Evolutionary conservation across 192 early-diverging fungal genomes (phyloP), one percentile per base, ranked within the genome.

Genomic region (Coemansia sp.): DNA sequence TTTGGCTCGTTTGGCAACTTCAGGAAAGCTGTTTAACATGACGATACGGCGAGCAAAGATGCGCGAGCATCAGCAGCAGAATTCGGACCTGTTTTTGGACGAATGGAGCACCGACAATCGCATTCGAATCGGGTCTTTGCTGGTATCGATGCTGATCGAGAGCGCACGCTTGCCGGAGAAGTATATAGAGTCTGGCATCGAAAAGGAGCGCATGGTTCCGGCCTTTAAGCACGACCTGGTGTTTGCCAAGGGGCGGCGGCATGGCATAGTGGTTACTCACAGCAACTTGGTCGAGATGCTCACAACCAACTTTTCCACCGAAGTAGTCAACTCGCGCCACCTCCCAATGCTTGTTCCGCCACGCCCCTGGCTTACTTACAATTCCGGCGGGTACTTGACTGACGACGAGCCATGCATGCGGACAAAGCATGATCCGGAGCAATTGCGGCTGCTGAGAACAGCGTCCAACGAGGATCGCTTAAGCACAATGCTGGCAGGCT

Each of bases 261-360:
- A 82, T 20, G 93, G 93, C 17, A 76, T 94, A 6, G 84, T 98
- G 56, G 68, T 69, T 26, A 69, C 85, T n/a, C 81, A 90, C 58
- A 80, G 67, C 46, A 67, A 71, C 10, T 81, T 96, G 40, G 74
- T 84, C 5, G 85, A 93, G 50, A 64, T 90, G 44, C 71, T 96
- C 15, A 67, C 83, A 21, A 63, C 51, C 16, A 82, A 86, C 32
- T 76, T 82, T 12, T 59, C 88, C 15, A 69, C 78, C 10, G 80
- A 78, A 16, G 74, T 76, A 9, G 64, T 93, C 11, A 83, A 83
- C 38, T 88, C 93, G 1, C 84, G 87, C 26, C 69, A 88, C n/a
- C 73, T 98, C 16, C 95, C 95, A 18, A 98, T 98, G 95, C 60
- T 98, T 18, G 87, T 98, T 10, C 85, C 83, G 23, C 95, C 95